Base-by-base conservation (phyloP, 1,139 yeast species). In the Geotrichum histeridarum region DNA sequence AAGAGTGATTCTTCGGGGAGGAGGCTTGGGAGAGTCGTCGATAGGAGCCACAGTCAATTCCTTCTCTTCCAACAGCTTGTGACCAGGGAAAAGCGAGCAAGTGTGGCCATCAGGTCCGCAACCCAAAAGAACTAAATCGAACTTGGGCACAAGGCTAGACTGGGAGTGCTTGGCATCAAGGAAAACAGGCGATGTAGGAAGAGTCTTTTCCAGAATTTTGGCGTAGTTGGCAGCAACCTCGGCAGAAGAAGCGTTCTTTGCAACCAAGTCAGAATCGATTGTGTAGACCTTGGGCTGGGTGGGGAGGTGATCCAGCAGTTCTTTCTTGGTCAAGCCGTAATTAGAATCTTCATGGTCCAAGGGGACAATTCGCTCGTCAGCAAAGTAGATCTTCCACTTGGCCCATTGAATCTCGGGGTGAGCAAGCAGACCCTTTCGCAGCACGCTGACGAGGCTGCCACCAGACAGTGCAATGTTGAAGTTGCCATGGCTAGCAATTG, bases 381-480 rank as follows among this genome's bases (percentile, higher is more conserved):
- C 81, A 67, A 84, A 84, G 71, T 75, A 84, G 12, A 84, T 82
- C 55, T 77, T 78, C 90, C 90, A 84, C 63, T 82, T 77, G 54
- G 72, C 71, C 90, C 90, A 84, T 63, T 81, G 54, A 38, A 83
- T 78, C 54, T 77, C 71, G 1, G 72, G 57, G 8, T 86, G 78
- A 59, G 81, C 82, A 55, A 88, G 77, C 59, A 91, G 77, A 1
- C 91, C 93, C 53, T 76, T 75, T 60, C 83, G 81, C 67, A 91
- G 77, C 2, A 83, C 88, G 63, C 85, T 84, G 31, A 91, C 88
- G 62, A 90, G 76, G 4, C 96, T 88, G 1, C 98, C 98, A 43
- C 97, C 98, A 55, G 94, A 84, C 48, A 91, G 77, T 22, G 96
- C 97, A 59, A 91, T 77, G 61, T 79, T 80, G 72, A 91, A 91